Base-by-base conservation (phyloP, 768 basidiomycete species). In the Leccinellum luteum region DNA sequence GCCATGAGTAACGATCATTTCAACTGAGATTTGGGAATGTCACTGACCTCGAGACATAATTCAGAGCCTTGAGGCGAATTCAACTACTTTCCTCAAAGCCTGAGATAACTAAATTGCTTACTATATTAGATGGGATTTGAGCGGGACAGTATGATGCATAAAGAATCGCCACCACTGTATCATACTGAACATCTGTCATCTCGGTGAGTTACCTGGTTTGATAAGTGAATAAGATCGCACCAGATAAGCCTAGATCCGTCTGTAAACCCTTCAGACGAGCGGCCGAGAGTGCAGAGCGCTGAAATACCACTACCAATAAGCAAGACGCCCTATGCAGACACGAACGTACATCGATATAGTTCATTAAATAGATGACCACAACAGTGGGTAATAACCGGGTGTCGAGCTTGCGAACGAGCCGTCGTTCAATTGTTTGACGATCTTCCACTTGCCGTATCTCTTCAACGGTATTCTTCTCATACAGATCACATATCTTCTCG, bases 91-190 rank as follows among this genome's bases (percentile, higher is more conserved):
- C 19, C 35, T 5, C 9, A 19, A 6, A 13, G 4, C 23, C 17
- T 21, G 28, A 52, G 13, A 0, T 8, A 13, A 19, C 5, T 14
- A n/a, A 3, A 50, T 30, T 19, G 23, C 58, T 23, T 4, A 59
- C 57, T n/a, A 61, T 54, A 28, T 63, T 65, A 2, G 56, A 66
- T 10, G 64, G 64, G 31, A 68, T 79, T 61, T 87, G 85, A n/a
- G 81, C 80, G 0, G 85, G 85, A 51, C 82, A 82, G 60, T 87
- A 86, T 1, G 84, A 84, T 6, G 75, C 85, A 59, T 79, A 85
- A 34, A 85, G 74, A 27, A 82, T 75, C 0, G 82, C 81, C n/a
- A 85, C 68, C 4, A 83, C 75, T 1, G 81, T 81, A 27, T 75
- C 72, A 65, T 85, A 85, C 64, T 85, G 82, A 35, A 82, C 67